These are phyloP conservation scores for Russula emetica DNA, from an alignment of 768 basidiomycete genomes.

Conservation along the genomic window DNA sequence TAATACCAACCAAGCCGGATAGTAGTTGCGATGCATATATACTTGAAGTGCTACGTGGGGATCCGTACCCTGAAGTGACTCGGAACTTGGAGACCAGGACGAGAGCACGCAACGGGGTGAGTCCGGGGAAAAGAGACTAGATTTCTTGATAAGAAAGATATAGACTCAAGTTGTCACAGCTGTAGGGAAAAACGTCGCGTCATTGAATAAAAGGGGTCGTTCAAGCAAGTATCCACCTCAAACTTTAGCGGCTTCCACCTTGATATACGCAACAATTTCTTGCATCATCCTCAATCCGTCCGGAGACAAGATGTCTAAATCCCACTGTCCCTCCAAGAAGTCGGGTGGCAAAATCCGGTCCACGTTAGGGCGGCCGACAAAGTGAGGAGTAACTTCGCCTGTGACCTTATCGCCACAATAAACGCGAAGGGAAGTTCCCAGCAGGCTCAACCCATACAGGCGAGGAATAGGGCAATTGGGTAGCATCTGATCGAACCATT, in stretches of 20 bases:
- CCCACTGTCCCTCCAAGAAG: slow-evolving; percentile 5
- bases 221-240: background rate
- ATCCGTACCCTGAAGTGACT: too few species aligned
- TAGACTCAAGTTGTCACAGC: too few species aligned
- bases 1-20: too few species aligned
- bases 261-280: slow-evolving; percentile 5
- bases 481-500: background rate
- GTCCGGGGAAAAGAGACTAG: too few species aligned
- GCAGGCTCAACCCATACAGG: slow-evolving; percentile 11
- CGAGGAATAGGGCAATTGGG: background rate
- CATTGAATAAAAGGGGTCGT: background rate
- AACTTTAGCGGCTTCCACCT: background rate
- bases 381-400: background rate
- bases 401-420: slow-evolving; percentile 4
- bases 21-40: too few species aligned
- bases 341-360: background rate
- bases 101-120: too few species aligned
- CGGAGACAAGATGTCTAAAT: slow-evolving; percentile 6
- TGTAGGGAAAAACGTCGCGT: background rate
- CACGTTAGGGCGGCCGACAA: background rate
- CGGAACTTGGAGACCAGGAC: too few species aligned
- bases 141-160: too few species aligned
- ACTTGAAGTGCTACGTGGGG: too few species aligned
- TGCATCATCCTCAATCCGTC: slow-evolving; percentile 4
- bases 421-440: slow-evolving; percentile 6